Conservation (phyloP, 805 yeast species). For the Candida ficus region DNA sequence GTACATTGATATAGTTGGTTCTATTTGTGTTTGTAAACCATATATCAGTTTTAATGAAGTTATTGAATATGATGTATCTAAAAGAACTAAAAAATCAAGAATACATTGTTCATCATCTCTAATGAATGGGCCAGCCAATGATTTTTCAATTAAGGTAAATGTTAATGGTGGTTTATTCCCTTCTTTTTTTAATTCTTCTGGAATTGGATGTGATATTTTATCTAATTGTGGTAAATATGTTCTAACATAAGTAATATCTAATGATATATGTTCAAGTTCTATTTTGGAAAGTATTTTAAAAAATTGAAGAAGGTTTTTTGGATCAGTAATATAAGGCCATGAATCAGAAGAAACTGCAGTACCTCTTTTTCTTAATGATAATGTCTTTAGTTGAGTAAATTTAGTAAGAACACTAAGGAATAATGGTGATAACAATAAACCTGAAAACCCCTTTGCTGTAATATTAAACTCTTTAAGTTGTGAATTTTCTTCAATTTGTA, state of each 20-base stretch:
- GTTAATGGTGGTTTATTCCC: not conserved
- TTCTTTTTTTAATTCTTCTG: not conserved
- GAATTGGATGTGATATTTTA: not conserved
- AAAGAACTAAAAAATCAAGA: not conserved
- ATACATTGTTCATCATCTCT: not conserved
- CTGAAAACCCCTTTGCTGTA: not conserved
- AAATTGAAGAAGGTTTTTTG: not conserved
- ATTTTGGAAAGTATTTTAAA: not conserved
- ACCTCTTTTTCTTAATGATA: conserved; percentile 1
- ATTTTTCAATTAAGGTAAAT: conserved; percentile 13
- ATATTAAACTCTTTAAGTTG: not conserved
- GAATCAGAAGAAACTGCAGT: not conserved
- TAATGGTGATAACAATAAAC: not conserved
- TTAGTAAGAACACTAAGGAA: not conserved
- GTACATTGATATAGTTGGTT: conserved; percentile 6
- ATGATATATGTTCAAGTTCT: not conserved
- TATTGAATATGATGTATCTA: conserved; percentile 3
- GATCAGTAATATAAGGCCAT: not conserved
- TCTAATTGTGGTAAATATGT: not conserved
- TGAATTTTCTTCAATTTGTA: not conserved
- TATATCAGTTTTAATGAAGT: conserved; percentile 12
- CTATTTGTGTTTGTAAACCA: conserved; percentile 20
- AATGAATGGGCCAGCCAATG: conserved; percentile 14
- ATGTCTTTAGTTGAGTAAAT: not conserved
- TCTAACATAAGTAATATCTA: not conserved